Evolutionary conservation across 116 monocot species (phyloP).

Genomic region (Posidonia oceanica): DNA sequence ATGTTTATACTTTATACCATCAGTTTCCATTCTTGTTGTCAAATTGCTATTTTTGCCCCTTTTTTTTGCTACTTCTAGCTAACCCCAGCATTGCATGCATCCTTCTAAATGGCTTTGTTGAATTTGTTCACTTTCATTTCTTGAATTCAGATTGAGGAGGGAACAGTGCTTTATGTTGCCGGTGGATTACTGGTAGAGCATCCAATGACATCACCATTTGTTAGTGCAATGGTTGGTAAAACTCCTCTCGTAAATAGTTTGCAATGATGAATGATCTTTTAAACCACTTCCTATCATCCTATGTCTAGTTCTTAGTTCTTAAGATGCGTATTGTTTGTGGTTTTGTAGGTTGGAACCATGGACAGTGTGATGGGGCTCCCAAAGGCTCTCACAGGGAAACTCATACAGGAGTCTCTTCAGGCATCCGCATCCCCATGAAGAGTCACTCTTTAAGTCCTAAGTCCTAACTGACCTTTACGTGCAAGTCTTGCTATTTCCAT

Average conservation of each 20-base stretch:
- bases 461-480: no score
- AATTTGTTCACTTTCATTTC: background rate
- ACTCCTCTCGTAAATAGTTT: no score
- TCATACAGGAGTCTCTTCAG: constrained; percentile 42
- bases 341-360: constrained; percentile 54
- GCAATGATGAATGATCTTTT: background rate
- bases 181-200: constrained; percentile 84
- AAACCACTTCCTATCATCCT: background rate
- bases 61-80: background rate
- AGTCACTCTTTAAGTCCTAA: no score
- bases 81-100: background rate
- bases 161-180: constrained; percentile 73
- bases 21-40: background rate
- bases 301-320: background rate
- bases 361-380: constrained; percentile 93
- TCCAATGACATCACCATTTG: constrained; percentile 77
- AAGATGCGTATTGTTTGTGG: background rate
- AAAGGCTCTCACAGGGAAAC: constrained; percentile 70
- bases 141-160: constrained; percentile 53
- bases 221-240: constrained; percentile 60
- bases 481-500: no score
- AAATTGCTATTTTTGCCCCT: no score
- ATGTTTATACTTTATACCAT: background rate
- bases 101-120: background rate
- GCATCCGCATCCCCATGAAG: background rate